Base-by-base conservation (phyloP, 2,329 filamentous ascomycete species). In the Diaporthe caulivora region DNA sequence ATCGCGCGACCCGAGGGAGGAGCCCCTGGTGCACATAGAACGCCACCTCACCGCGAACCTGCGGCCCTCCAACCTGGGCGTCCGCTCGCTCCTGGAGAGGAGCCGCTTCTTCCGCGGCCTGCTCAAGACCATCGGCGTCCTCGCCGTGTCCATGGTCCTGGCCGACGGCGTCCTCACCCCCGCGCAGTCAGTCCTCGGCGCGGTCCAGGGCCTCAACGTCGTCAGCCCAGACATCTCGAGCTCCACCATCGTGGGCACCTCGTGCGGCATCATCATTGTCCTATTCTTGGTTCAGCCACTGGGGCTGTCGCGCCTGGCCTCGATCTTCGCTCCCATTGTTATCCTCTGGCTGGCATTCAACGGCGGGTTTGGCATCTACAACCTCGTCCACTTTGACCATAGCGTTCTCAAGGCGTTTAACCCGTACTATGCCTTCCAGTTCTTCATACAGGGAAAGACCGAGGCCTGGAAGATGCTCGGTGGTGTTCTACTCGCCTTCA, bases 401-500 rank as follows among this genome's bases (percentile, higher is more conserved):
- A 86, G 84, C 3, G 88, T 90, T 0, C 80, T 90, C 26, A 86
- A 86, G 77, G 88, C 88, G 1, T 90, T 90, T 76, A 87, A 84
- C 40, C 88, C 88, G 0, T 89, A 87, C 74, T 92, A 87, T 71
- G 91, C 90, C 0, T 88, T 91, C 73, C 81, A 84, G 4, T 93
- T 91, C 79, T 85, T 93, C 60, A 81, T 88, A 26, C 84, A 89
- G 6, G 90, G 91, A 77, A 86, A 86, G 69, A 85, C 87, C 2
- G 85, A 88, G 13, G 91, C 89, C 0, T 93, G 91, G 91, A 86
- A 84, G 75, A 88, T 87, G 75, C 84, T 93, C 2, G 91, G 91
- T 11, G 93, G 93, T 3, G 88, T 95, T n/a, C 81, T 95, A 1
- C 87, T 95, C 11, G 88, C 90, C 2, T 95, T 95, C 78, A 95